Base-by-base conservation (phyloP, 495 filamentous ascomycete species). In the Immersiella caudata region DNA sequence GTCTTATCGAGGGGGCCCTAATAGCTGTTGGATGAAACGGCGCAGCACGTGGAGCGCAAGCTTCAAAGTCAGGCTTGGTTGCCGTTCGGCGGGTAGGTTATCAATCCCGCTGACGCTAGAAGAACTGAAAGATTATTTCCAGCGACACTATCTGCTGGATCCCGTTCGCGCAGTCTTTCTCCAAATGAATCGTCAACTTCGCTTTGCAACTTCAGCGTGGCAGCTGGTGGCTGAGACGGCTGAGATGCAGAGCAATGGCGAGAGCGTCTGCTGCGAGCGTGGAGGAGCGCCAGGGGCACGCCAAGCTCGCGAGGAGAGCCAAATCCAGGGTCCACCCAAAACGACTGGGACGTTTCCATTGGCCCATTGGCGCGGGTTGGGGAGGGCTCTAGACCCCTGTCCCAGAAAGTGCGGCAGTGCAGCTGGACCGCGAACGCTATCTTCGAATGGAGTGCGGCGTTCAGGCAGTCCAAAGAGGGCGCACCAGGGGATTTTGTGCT, bases 341-440 rank as follows among this genome's bases (percentile, higher is more conserved):
- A 8, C 12, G 3, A 6, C 8, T 22, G 14, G 21, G n/a, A 14
- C 52, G 52, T n/a, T 55, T 22, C n/a, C 24, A 55, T 55, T 55
- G 52, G 52, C 8, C n/a, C 6, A n/a, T 26, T 24, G 52, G n/a
- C 21, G 25, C 20, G 16, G 20, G 7, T 55, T 55, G 52, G 52
- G 52, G 6, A n/a, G 20, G 20, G 2, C n/a, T 22, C 52, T n/a
- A 59, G 56, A 33, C 22, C 56, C 56, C 25, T 59, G 56, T 59
- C 56, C 22, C 24, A 59, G 27, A 8, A 35, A 29, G 56, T 20
- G 24, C 26, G 56, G 56, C 56, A 59, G 56, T 59, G 56, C 56
- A 59, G 25, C 26, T 59, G 56, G 25, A 59, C 33, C 56, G 56
- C n/a, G 56, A 59, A 59, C 56, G 56, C 26, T 26, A 59, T 33